phyloP scores from a whole-genome alignment of 176 grass and related monocot species.

The Elymus sibiricus region DNA sequence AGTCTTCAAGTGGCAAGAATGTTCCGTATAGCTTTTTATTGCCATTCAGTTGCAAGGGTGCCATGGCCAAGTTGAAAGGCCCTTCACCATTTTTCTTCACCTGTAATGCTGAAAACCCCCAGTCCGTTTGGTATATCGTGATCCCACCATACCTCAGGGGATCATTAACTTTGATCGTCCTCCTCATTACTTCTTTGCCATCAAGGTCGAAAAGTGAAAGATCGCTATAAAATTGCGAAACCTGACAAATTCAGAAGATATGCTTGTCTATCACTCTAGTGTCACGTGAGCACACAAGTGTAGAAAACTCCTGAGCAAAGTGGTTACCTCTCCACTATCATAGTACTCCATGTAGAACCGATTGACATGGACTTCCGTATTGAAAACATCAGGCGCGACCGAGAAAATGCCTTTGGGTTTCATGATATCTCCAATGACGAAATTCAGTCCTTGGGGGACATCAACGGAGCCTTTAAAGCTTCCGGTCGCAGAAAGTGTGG shows the following conservation, averaged over 20 bases:
- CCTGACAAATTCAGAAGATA: constrained; percentile 42
- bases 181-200: constrained; percentile 84
- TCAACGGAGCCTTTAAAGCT: constrained; percentile 84
- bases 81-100: constrained; percentile 92
- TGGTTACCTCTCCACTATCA: constrained; percentile 89
- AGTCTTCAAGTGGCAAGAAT: constrained; percentile 69
- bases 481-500: constrained; percentile 77
- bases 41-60: constrained; percentile 69
- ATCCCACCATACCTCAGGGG: constrained; percentile 77
- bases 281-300: not conserved
- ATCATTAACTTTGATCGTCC: constrained; percentile 94
- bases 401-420: constrained; percentile 72
- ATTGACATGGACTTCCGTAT: constrained; percentile 92
- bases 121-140: constrained; percentile 97
- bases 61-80: constrained; percentile 90
- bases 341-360: constrained; percentile 98
- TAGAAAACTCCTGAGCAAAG: not conserved
- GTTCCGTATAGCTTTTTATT: constrained; percentile 86
- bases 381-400: constrained; percentile 53
- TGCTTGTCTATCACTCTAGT: not conserved
- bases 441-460: constrained; percentile 92
- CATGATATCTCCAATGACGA: constrained; percentile 88
- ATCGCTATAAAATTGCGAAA: constrained; percentile 90
- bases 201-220: constrained; percentile 85
- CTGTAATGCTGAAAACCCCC: constrained; percentile 87